phyloP scores from a whole-genome alignment of 1,284 basidiomycete genomes.

The Naganishia liquefaciens region DNA sequence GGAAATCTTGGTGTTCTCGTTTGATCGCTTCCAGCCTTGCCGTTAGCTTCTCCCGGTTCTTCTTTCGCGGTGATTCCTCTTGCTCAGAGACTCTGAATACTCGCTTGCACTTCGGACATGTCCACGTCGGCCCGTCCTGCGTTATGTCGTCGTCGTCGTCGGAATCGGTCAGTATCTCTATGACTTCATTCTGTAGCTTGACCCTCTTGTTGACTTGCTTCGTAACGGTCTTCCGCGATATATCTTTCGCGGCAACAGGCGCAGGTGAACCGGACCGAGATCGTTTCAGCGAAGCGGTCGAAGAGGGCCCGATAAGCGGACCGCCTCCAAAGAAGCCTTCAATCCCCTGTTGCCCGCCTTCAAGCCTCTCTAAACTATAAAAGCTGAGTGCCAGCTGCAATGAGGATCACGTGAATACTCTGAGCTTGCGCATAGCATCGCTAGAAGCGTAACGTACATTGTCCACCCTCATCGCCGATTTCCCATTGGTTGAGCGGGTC shows the following conservation, averaged over 20 bases:
- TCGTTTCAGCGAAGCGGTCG: constrained; percentile 33
- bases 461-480: constrained; percentile 64
- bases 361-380: constrained; percentile 74
- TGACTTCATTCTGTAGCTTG: constrained; percentile 25
- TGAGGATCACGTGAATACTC: constrained; percentile 1
- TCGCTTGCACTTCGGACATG: constrained; percentile 18
- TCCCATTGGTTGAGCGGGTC: constrained; percentile 40
- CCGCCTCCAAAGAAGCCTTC: constrained; percentile 71
- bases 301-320: not conserved
- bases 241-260: not conserved
- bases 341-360: constrained; percentile 80
- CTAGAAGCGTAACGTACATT: constrained; percentile 50
- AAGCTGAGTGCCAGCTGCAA: constrained; percentile 69
- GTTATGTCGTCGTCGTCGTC: constrained; percentile 11
- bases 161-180: constrained; percentile 51
- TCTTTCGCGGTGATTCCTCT: constrained; percentile 3
- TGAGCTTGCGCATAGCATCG: not conserved
- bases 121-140: not conserved
- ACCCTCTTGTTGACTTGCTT: constrained; percentile 8
- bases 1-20: constrained; percentile 80
- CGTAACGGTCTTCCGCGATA: not conserved
- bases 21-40: constrained; percentile 59
- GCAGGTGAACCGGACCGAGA: constrained; percentile 35
- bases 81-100: constrained; percentile 43
- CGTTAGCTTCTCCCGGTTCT: constrained; percentile 38